These are phyloP conservation scores for Pyrus hybrid DNA, from an alignment of 331 rosid genomes.

Conservation along the genomic window DNA sequence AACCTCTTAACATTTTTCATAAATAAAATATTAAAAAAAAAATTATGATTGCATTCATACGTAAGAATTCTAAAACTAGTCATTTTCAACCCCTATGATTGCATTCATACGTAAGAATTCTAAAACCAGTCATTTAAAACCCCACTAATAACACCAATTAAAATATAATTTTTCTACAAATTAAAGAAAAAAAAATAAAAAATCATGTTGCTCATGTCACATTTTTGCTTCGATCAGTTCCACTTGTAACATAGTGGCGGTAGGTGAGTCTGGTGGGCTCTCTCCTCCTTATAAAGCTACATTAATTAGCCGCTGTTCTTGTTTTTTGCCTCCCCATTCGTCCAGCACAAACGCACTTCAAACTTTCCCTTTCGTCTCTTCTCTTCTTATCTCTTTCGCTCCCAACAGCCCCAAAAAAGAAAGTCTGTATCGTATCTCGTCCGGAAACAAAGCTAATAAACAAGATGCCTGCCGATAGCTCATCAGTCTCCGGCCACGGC, in stretches of 20 bases:
- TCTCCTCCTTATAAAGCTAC: slow-evolving; percentile 17
- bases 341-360: not conserved
- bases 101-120: not conserved
- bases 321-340: not conserved
- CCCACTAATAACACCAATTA: not conserved
- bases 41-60: not conserved
- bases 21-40: no score
- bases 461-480: slow-evolving; percentile 49
- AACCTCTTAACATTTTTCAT: no score
- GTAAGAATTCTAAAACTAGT: not conserved
- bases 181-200: not conserved
- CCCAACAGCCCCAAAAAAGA: not conserved
- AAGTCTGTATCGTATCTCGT: not conserved
- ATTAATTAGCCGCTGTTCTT: not conserved
- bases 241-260: not conserved
- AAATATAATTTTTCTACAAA: not conserved
- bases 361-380: no score
- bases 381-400: not conserved
- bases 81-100: not conserved
- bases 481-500: slow-evolving; percentile 12
- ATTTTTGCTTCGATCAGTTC: not conserved
- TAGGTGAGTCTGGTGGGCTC: slow-evolving; percentile 15
- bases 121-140: not conserved
- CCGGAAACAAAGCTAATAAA: not conserved
- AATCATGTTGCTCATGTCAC: not conserved